Percentiles rank a stretch among this genome's conserved stretches.
Conservation (phyloP, 306 rosid species). For the Cotoneaster glaucophyllus region DNA sequence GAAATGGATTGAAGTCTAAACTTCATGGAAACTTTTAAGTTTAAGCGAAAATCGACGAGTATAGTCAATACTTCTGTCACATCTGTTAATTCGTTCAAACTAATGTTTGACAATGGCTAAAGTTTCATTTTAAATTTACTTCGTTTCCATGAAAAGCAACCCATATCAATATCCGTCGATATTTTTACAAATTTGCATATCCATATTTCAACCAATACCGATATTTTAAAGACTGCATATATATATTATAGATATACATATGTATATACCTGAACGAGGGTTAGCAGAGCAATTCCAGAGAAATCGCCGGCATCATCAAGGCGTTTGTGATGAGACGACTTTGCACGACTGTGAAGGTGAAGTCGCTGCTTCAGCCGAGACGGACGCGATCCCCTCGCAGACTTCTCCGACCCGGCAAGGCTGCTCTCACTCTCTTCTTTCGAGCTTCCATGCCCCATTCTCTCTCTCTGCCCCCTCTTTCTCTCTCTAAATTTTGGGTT, state of each 20-base stretch:
- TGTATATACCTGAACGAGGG: slow-evolving; percentile 43
- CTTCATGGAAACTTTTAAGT: too few relatives aligned
- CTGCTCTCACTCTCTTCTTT: neutral
- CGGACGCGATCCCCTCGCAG: slow-evolving; percentile 27
- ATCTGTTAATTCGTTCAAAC: too few relatives aligned
- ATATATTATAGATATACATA: neutral
- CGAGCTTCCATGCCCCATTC: slow-evolving; percentile 7
- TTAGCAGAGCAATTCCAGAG: slow-evolving; percentile 78
- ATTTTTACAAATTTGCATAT: too few relatives aligned
- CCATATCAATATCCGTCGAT: too few relatives aligned
- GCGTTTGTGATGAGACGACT: slow-evolving; percentile 26
- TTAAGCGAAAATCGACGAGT: too few relatives aligned
- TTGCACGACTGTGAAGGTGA: slow-evolving; percentile 24
- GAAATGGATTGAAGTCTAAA: too few relatives aligned
- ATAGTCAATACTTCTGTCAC: too few relatives aligned
- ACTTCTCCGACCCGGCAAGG: neutral
- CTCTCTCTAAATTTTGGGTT: too few relatives aligned
- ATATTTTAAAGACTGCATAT: neutral
- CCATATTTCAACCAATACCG: too few relatives aligned
- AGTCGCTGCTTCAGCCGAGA: slow-evolving; percentile 51
- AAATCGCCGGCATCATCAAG: slow-evolving; percentile 37
- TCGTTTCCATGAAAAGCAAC: too few relatives aligned
- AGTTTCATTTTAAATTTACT: too few relatives aligned
- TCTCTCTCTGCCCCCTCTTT: neutral
- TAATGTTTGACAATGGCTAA: too few relatives aligned